Evolutionary conservation across 164 flowering plant species (phyloP).

Genomic region (Brasenia schreberi): DNA sequence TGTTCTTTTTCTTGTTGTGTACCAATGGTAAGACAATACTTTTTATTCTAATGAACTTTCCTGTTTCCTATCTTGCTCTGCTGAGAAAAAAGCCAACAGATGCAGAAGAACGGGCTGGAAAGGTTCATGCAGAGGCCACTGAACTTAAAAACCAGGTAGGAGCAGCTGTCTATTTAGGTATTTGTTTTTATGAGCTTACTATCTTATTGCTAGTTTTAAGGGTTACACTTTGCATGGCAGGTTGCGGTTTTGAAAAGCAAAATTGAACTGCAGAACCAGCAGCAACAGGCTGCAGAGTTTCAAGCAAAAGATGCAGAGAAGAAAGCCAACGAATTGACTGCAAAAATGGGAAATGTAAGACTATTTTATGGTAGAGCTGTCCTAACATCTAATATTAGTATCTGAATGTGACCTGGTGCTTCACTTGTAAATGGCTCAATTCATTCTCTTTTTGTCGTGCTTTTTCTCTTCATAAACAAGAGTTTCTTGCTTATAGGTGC

Average conservation of each 20-base stretch:
- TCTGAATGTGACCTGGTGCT: background rate
- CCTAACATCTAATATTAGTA: no score
- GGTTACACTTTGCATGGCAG: constrained; percentile 14
- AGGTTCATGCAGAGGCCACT: constrained; percentile 64
- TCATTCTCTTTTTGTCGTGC: background rate
- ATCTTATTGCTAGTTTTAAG: no score
- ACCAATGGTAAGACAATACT: no score
- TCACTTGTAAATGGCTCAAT: background rate
- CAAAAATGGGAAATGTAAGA: constrained; percentile 52
- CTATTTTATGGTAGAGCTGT: background rate
- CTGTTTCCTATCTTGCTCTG: background rate
- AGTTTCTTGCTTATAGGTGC: no score
- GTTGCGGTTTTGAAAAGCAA: constrained; percentile 51
- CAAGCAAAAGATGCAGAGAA: constrained; percentile 38
- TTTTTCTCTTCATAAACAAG: no score
- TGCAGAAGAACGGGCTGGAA: constrained; percentile 47
- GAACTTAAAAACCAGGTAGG: constrained; percentile 76
- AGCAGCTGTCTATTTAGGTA: no score
- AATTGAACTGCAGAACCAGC: constrained; percentile 30
- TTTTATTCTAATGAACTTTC: no score
- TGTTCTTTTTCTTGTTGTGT: no score
- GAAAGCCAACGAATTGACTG: constrained; percentile 31
- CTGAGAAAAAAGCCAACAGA: constrained; percentile 51
- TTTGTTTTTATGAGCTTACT: no score
- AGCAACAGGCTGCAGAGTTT: constrained; percentile 41